These are phyloP conservation scores for Blastobotrys petasosporus DNA, from an alignment of 1,139 yeast species.

Conservation along the genomic window DNA sequence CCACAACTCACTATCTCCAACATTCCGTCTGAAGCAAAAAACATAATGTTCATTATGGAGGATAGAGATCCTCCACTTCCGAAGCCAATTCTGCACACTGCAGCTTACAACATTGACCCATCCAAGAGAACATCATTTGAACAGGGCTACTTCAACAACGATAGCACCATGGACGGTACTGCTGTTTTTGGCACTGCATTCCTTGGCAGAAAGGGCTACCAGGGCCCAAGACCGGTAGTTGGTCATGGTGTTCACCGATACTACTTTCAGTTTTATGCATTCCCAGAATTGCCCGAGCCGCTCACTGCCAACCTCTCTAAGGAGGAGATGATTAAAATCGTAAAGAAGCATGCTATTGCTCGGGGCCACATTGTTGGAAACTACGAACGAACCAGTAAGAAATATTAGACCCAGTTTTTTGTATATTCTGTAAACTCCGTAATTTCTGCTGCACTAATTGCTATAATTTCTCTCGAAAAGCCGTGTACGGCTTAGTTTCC, in stretches of 20 bases:
- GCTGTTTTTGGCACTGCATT: conserved; percentile 16
- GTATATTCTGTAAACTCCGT: too few relatives aligned
- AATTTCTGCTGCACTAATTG: too few relatives aligned
- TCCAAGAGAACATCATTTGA: conserved; percentile 6
- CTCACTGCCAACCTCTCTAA: conserved; percentile 4
- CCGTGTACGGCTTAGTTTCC: too few relatives aligned
- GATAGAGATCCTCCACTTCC: conserved; percentile 23
- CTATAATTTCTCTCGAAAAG: too few relatives aligned
- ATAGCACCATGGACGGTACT: neutral
- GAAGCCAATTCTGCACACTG: conserved; percentile 17
- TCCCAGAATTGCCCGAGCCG: conserved; percentile 10
- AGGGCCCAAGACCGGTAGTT: conserved; percentile 21
- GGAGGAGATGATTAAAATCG: conserved; percentile 1
- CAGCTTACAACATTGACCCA: conserved; percentile 15
- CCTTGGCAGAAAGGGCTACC: conserved; percentile 15
- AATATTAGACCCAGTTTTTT: conserved; percentile 5
- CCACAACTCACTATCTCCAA: conserved; percentile 17
- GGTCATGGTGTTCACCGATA: conserved; percentile 23
- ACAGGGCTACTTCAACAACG: conserved; percentile 15
- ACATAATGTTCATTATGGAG: conserved; percentile 16
- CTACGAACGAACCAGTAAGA: conserved; percentile 21
- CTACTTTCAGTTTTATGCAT: conserved; percentile 19
- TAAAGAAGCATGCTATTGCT: conserved; percentile 16
- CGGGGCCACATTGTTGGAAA: conserved; percentile 19
- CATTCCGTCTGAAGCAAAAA: conserved; percentile 16